Conservation (phyloP, 1,284 basidiomycete genomes). For the Tranzscheliella williamsii region DNA sequence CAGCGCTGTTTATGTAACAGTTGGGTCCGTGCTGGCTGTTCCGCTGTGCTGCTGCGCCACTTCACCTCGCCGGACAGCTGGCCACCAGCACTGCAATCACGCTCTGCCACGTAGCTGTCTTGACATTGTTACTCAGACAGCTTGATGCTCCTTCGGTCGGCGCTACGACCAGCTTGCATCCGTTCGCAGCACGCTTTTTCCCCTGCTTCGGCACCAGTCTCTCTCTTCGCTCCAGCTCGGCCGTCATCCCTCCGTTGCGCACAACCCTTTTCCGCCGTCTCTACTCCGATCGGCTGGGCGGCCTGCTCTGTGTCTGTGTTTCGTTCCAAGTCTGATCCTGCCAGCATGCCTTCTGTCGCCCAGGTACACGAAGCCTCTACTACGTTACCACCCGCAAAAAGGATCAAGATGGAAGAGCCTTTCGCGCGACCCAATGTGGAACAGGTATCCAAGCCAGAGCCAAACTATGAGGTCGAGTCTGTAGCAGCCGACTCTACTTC, state of each 20-base stretch:
- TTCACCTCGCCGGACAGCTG: too few relatives aligned
- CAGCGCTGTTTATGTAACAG: too few relatives aligned
- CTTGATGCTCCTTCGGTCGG: too few relatives aligned
- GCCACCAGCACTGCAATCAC: too few relatives aligned
- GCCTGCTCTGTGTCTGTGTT: not conserved
- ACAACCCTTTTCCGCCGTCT: not conserved
- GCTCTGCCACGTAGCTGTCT: not conserved
- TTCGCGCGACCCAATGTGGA: not conserved
- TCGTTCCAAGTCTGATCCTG: not conserved
- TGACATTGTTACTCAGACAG: too few relatives aligned
- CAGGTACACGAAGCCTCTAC: constrained; percentile 15
- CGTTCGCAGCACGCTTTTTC: not conserved
- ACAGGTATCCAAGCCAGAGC: not conserved
- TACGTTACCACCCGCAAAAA: constrained; percentile 34
- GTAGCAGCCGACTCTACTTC: constrained; percentile 34
- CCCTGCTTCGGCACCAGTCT: not conserved
- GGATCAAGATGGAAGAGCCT: constrained; percentile 17
- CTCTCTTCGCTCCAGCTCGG: not conserved
- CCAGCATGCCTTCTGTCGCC: constrained; percentile 41
- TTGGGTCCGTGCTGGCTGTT: too few relatives aligned
- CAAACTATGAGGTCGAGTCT: constrained; percentile 9
- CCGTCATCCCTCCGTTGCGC: not conserved
- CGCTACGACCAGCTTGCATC: too few relatives aligned
- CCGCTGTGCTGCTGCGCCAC: too few relatives aligned
- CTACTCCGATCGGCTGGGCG: not conserved